Evolutionary conservation across 73 alveolate genomes (phyloP).

Genomic region (Paraurostyla sp.): DNA sequence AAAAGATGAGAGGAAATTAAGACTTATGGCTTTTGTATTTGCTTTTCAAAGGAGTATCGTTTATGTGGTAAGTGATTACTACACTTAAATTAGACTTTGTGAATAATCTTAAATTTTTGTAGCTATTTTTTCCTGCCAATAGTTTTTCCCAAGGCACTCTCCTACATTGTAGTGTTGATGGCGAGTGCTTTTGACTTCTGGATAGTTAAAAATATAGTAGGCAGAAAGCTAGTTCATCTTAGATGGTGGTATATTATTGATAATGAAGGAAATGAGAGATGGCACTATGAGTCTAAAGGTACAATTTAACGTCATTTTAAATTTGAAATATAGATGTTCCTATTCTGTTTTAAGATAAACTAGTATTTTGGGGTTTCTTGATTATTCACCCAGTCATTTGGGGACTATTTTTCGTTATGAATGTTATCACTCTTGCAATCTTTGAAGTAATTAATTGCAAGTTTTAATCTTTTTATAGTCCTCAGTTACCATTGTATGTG

Average conservation of each 20-base stretch:
- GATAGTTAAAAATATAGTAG: constrained; percentile 53
- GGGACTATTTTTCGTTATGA: constrained; percentile 50
- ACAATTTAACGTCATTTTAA: neutral
- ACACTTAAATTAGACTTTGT: no score
- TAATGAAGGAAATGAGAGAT: constrained; percentile 52
- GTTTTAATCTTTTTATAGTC: neutral
- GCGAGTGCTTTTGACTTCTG: constrained; percentile 41
- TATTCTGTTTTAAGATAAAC: constrained; percentile 25
- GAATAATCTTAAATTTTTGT: neutral
- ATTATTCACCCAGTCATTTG: constrained; percentile 9
- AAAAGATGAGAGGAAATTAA: constrained; percentile 41
- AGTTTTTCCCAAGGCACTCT: constrained; percentile 47
- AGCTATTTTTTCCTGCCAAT: constrained; percentile 60
- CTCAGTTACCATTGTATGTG: constrained; percentile 31
- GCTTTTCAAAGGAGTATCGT: constrained; percentile 42
- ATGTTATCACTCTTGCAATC: constrained; percentile 41
- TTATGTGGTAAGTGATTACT: constrained; percentile 49
- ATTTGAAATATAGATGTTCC: neutral
- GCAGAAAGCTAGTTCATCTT: constrained; percentile 43
- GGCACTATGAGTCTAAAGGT: constrained; percentile 57
- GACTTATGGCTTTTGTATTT: constrained; percentile 48
- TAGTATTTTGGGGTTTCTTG: constrained; percentile 50
- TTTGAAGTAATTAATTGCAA: constrained; percentile 19
- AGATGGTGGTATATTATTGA: constrained; percentile 65
- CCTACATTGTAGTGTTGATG: constrained; percentile 53